A percentile compares a stretch with the other conserved stretches of the same genome.
Conservation (phyloP, 139 green algal species). For the Chlorella sp. region DNA sequence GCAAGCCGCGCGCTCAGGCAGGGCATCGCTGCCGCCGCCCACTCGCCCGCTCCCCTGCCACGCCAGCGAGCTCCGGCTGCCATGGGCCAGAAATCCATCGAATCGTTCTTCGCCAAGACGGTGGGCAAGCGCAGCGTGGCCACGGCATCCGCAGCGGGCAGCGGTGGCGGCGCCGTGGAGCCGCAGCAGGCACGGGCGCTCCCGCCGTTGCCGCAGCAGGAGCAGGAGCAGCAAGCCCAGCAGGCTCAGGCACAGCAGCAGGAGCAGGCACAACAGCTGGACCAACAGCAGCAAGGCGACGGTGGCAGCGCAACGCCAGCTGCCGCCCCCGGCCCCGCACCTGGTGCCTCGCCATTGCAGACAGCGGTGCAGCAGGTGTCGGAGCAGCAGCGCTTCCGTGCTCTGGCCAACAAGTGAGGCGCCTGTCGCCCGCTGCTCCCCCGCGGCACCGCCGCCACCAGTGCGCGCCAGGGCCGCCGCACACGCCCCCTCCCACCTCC, state of each 20-base stretch:
- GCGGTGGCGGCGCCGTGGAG: background rate
- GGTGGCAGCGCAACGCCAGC: background rate
- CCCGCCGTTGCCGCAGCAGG: background rate
- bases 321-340: too few relatives aligned
- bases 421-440: background rate
- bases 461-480: background rate
- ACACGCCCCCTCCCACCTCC: background rate
- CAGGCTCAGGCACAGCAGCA: background rate
- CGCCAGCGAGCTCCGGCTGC: background rate
- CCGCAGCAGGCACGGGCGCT: background rate
- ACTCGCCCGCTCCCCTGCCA: background rate
- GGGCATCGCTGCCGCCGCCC: background rate
- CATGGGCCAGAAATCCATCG: constrained; percentile 36
- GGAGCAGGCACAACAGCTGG: background rate
- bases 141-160: background rate
- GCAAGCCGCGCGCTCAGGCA: background rate
- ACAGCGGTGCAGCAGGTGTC: background rate
- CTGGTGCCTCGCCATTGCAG: background rate
- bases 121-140: background rate
- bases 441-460: background rate
- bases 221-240: background rate
- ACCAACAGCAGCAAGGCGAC: background rate
- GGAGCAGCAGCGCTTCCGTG: constrained; percentile 14
- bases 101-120: constrained; percentile 31
- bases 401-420: constrained; percentile 25